Evolutionary conservation across 2,329 filamentous ascomycete species (phyloP), one percentile per base, ranked within the genome.

Genomic region (Teratosphaeria destructans): DNA sequence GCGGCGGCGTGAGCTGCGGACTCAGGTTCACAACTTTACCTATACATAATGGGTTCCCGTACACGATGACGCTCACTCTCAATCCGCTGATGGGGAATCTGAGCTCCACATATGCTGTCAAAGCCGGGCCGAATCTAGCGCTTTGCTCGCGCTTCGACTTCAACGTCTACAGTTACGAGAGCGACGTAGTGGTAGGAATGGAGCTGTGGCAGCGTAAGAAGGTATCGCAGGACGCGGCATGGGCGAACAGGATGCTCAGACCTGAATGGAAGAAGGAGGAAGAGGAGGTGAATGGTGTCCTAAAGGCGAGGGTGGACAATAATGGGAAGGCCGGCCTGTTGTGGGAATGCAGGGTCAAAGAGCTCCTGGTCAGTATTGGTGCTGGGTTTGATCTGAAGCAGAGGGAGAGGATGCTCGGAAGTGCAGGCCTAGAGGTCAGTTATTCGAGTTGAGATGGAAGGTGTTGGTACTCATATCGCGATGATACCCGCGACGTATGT

Each of bases 81-180:
- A 97, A 96, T 67, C 94, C 94, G 3, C 79, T 99, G 55, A 96
- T 96, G 84, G 94, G 94, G 19, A 95, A 90, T 70, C 81, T 99
- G 61, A 92, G 88, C 60, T 90, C 91, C 39, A 95, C 86, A 16
- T 99, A 99, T 72, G 89, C 94, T 0, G 89, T 97, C 55, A 88
- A 90, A 69, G 93, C 93, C 1, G 90, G 90, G 3, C 83, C 83
- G 37, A 85, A 90, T 68, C 84, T 95, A 66, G 89, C 90, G 11
- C 82, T 99, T 56, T 94, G 91, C 64, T 95, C 91, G 26, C 85
- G 88, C 56, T 93, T 97, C 76, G 91, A 95, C 70, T 99, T 99
- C 76, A 99, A 99, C 70, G 88, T 96, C 56, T 97, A 96, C 76
- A 96, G 90, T 72, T 99, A 96, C 77, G 94, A 99, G 77, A 96